phyloP scores from a whole-genome alignment of 1,139 yeast species.

The Candida anutae region DNA sequence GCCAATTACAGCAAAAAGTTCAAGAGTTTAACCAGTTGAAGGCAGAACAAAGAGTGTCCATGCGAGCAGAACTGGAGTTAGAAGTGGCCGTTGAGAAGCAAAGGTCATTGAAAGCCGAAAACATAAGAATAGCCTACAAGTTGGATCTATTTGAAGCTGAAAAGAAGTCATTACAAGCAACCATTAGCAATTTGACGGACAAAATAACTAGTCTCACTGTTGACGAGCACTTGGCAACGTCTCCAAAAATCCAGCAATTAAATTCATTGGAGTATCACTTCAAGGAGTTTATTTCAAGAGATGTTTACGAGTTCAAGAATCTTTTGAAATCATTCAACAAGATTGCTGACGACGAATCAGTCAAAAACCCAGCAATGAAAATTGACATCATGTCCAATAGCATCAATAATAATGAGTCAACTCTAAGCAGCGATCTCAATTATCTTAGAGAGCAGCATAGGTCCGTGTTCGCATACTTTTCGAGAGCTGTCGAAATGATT shows the following conservation, averaged over 20 bases:
- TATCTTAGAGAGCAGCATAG: constrained; percentile 41
- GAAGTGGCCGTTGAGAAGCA: constrained; percentile 42
- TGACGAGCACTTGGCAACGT: constrained; percentile 9
- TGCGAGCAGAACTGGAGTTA: constrained; percentile 30
- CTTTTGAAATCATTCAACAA: constrained; percentile 42
- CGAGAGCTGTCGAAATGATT: constrained; percentile 50
- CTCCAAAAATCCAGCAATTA: constrained; percentile 10
- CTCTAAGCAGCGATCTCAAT: constrained; percentile 14
- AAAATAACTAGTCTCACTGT: constrained; percentile 18
- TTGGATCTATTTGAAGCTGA: constrained; percentile 33
- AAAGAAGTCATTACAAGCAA: constrained; percentile 24
- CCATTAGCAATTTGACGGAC: constrained; percentile 25
- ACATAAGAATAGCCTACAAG: constrained; percentile 34
- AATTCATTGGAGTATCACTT: constrained; percentile 28
- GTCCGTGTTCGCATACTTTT: constrained; percentile 49
- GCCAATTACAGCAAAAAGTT: constrained; percentile 21
- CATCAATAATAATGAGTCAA: constrained; percentile 7
- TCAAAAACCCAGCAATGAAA: constrained; percentile 48
- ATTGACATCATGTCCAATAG: constrained; percentile 30
- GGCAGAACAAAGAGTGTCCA: constrained; percentile 17
- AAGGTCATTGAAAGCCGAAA: constrained; percentile 42
- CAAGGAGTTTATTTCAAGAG: constrained; percentile 29
- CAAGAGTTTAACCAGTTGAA: constrained; percentile 15
- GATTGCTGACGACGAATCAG: constrained; percentile 51
- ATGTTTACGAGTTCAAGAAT: constrained; percentile 33